phyloP scores from a whole-genome alignment of 441 rosid genomes.

The Manihot esculenta region DNA sequence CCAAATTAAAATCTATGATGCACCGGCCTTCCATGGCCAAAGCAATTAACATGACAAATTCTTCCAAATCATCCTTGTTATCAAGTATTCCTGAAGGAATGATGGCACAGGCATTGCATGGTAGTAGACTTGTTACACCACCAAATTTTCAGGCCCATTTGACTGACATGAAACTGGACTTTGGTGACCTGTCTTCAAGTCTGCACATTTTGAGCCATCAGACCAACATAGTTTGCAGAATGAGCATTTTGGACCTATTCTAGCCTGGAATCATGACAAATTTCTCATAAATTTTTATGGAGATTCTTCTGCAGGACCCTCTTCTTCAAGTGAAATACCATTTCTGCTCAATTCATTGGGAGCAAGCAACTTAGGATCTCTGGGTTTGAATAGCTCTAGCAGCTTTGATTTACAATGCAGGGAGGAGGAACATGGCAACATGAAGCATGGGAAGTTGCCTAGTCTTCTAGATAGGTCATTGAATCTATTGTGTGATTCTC shows the following conservation, averaged over 20 bases:
- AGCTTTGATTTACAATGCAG: slow-evolving; percentile 42
- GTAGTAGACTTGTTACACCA: slow-evolving; percentile 59
- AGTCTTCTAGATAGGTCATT: slow-evolving; percentile 65
- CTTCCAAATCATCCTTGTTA: slow-evolving; percentile 56
- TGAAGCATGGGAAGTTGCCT: slow-evolving; percentile 61
- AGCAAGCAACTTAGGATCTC: slow-evolving; percentile 54
- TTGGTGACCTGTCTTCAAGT: slow-evolving; percentile 52
- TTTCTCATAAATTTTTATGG: slow-evolving; percentile 39
- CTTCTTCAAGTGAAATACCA: slow-evolving; percentile 68
- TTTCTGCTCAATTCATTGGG: slow-evolving; percentile 77
- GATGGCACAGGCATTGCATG: slow-evolving; percentile 91
- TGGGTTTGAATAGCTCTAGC: slow-evolving; percentile 48
- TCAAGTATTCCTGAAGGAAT: slow-evolving; percentile 89
- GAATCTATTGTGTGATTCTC: slow-evolving; percentile 46
- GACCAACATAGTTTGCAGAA: slow-evolving; percentile 63
- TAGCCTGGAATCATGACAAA: slow-evolving; percentile 51
- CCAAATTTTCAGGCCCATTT: slow-evolving; percentile 78
- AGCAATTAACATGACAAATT: slow-evolving; percentile 47
- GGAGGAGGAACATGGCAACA: slow-evolving; percentile 50
- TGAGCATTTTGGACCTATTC: slow-evolving; percentile 62
- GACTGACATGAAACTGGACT: slow-evolving; percentile 97
- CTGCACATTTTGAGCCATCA: slow-evolving; percentile 55
- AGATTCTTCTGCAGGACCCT: slow-evolving; percentile 78
- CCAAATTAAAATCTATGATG: slow-evolving; percentile 80
- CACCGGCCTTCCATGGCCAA: slow-evolving; percentile 50